Percentiles rank a stretch among this genome's conserved stretches.
Conservation (phyloP, 2,329 filamentous ascomycete species). For the Cladophialophora exuberans region DNA sequence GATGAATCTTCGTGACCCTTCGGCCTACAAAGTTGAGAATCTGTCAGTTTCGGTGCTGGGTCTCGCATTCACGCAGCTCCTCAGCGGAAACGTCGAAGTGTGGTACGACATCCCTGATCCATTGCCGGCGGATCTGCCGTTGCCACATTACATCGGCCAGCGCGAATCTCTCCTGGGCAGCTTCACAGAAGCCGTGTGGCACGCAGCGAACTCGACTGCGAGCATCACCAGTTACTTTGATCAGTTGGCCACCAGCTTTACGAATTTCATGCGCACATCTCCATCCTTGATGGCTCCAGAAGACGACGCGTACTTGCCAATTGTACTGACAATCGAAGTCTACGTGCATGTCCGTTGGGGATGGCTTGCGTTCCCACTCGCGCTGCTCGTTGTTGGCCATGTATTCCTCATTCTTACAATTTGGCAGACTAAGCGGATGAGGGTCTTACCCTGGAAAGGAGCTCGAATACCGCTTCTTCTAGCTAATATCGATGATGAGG, state of each 20-base stretch:
- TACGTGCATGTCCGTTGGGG: neutral
- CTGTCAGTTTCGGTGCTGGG: neutral
- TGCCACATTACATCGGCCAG: neutral
- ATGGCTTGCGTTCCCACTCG: neutral
- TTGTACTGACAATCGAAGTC: neutral
- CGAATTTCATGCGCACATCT: neutral
- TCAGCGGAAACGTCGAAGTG: neutral
- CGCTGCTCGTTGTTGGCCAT: neutral
- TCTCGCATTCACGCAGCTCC: neutral
- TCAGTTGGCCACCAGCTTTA: neutral
- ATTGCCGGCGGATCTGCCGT: neutral
- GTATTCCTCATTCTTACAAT: neutral
- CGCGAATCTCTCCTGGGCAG: neutral
- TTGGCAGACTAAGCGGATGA: neutral
- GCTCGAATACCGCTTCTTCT: neutral
- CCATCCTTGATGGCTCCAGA: neutral
- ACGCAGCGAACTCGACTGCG: neutral
- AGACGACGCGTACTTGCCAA: neutral
- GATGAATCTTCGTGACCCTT: neutral
- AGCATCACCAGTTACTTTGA: neutral
- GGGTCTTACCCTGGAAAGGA: neutral
- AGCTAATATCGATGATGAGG: neutral
- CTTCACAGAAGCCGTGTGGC: neutral
- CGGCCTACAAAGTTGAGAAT: neutral
- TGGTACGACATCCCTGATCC: neutral